These are phyloP conservation scores for Actinomucor elegans DNA, from an alignment of 371 early-diverging fungal genomes.

Conservation along the genomic window DNA sequence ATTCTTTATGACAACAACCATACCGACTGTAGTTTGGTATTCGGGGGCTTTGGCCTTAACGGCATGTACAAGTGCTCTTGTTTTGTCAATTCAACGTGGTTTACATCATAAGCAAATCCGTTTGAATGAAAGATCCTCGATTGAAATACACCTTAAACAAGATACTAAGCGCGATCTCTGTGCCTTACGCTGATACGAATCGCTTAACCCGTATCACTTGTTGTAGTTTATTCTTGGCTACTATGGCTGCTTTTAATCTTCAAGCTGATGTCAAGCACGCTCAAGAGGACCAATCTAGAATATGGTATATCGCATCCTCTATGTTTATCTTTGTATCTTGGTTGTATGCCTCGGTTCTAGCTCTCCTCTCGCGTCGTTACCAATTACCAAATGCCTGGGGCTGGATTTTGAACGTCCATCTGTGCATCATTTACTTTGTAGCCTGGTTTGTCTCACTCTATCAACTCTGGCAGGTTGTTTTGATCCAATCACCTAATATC, in stretches of 20 bases:
- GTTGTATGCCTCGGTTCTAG: constrained; percentile 16
- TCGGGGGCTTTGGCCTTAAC: constrained; percentile 1
- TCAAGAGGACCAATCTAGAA: not conserved
- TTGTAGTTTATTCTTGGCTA: constrained; percentile 1
- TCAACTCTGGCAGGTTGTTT: not conserved
- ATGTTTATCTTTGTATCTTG: constrained; percentile 9
- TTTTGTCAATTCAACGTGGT: constrained; percentile 16
- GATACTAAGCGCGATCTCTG: constrained; percentile 4
- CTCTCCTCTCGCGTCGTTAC: constrained; percentile 11
- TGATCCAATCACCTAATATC: not conserved
- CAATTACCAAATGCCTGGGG: constrained; percentile 25
- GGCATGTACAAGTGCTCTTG: constrained; percentile 13
- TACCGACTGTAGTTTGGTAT: constrained; percentile 5
- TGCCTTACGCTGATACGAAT: constrained; percentile 20
- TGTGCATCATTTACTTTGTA: constrained; percentile 8
- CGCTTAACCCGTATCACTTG: constrained; percentile 20
- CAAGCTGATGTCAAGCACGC: not conserved
- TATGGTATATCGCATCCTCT: not conserved
- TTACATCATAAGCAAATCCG: constrained; percentile 1
- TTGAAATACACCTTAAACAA: not conserved
- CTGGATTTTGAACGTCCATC: constrained; percentile 26
- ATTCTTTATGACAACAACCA: not conserved
- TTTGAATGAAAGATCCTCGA: not conserved
- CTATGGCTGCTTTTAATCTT: constrained; percentile 4
- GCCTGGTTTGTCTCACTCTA: not conserved